Base-by-base conservation (phyloP, 1,284 basidiomycete genomes). In the Ustilago shanxiensis region DNA sequence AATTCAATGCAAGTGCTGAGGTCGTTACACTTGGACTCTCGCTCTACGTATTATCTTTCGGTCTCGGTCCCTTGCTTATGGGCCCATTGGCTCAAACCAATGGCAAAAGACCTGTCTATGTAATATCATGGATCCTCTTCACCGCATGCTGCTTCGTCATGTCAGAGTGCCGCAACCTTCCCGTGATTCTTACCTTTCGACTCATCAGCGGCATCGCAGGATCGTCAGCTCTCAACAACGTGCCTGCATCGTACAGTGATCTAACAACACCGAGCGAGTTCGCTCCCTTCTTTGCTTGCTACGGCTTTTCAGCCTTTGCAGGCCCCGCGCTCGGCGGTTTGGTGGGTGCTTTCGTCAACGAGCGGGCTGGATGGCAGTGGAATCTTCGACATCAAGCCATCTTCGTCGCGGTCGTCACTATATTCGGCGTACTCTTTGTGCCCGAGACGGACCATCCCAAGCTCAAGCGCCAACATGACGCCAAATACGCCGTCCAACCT, bases 181-280 rank as follows among this genome's bases (percentile, higher is more conserved):
- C 73, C 5, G 74, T 71, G 2, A 80, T 86, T 49, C 81, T 86
- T 65, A 75, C 69, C 16, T 76, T 86, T 24, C 80, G 83, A 20
- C 78, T 82, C 24, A 50, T 86, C 1, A 77, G 85, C 75, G 82
- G 86, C 20, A 60, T 72, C 33, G 60, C 47, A 3, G 77, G 77
- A 18, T 53, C 66, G 49, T 75, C 77, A 22, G 65, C 72, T 4
- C 69, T 79, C 41, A 78, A 78, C 73, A 78, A 78, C 22, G 72
- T 68, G 11, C 72, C 72, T 1, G 76, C 73, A 8, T 70, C 72
- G 2, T 70, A 72, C 29, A 47, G 60, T 45, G 67, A 79, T 41
- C 59, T 77, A 63, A 67, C 62, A 3, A 75, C 65, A 22, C 69
- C 67, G 5, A 22, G 24, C 18, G 52, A 33, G 6, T 72, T 59